Percentiles rank a stretch among this genome's conserved stretches.
Conservation (phyloP, 306 rosid genomes). For the Begonia loranthoides region DNA sequence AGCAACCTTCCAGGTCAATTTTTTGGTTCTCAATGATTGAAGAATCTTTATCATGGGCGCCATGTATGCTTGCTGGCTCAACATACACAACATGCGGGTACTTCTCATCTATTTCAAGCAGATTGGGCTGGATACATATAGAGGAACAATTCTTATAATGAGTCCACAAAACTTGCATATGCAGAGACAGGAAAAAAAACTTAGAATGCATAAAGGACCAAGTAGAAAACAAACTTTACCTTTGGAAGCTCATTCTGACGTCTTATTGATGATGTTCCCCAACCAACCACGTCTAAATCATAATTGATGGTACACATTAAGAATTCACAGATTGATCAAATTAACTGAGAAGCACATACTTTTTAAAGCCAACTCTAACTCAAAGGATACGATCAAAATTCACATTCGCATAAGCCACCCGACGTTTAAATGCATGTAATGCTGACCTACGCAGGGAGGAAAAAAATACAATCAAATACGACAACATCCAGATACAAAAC, state of each 20-base stretch:
- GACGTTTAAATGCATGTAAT: conserved; percentile 60
- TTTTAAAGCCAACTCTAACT: not conserved
- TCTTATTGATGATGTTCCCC: conserved; percentile 98
- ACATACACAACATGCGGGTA: conserved; percentile 69
- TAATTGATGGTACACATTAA: conserved; percentile 34
- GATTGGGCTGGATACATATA: conserved; percentile 43
- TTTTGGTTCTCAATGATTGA: conserved; percentile 18
- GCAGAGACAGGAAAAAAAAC: too few species aligned
- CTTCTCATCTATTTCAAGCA: conserved; percentile 41
- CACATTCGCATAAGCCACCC: conserved; percentile 95
- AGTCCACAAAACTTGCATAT: not conserved
- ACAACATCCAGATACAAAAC: too few species aligned
- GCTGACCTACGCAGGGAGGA: conserved; percentile 55
- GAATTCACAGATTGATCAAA: not conserved
- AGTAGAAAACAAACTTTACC: conserved; percentile 23
- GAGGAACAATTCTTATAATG: not conserved
- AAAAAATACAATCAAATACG: not conserved
- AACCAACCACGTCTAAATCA: conserved; percentile 85
- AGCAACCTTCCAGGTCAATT: conserved; percentile 57
- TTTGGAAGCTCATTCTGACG: conserved; percentile 91
- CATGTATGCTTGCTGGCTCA: conserved; percentile 30
- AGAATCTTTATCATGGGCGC: not conserved
- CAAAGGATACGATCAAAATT: conserved; percentile 88
- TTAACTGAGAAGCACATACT: too few species aligned
- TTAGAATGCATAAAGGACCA: conserved; percentile 1